These are phyloP conservation scores for Fonsecaea monophora DNA, from an alignment of 2,329 filamentous ascomycete genomes.

Conservation along the genomic window DNA sequence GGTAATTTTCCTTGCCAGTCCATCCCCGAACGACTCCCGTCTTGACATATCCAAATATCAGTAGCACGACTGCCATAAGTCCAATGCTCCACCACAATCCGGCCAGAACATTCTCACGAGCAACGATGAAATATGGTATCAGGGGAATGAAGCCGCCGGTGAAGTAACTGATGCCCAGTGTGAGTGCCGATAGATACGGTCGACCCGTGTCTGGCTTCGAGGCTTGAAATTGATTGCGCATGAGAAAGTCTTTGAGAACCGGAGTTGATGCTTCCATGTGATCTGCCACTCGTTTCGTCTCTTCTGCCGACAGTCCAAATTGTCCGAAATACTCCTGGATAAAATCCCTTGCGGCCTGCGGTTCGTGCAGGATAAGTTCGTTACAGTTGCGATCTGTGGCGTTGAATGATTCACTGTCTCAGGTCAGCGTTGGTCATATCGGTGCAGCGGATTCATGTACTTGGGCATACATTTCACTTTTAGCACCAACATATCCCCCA, in stretches of 20 bases:
- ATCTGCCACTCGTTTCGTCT: conserved; percentile 32
- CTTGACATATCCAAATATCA: conserved; percentile 61
- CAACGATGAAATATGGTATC: conserved; percentile 58
- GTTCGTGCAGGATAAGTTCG: conserved; percentile 50
- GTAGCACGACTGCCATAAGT: conserved; percentile 58
- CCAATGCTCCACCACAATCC: conserved; percentile 59
- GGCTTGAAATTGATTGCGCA: conserved; percentile 35
- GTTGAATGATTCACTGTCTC: conserved; percentile 33
- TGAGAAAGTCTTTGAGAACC: conserved; percentile 35
- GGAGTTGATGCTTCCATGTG: conserved; percentile 35
- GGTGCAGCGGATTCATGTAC: background rate
- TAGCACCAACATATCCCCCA: conserved; percentile 73
- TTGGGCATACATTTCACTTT: conserved; percentile 50
- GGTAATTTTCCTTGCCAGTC: conserved; percentile 54
- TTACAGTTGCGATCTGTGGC: conserved; percentile 31
- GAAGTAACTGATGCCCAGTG: conserved; percentile 46
- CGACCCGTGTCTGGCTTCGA: conserved; percentile 41
- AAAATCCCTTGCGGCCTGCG: conserved; percentile 54
- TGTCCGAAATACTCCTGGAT: conserved; percentile 56
- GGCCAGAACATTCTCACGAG: conserved; percentile 47
- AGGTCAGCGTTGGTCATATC: conserved; percentile 10
- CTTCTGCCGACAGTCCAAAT: conserved; percentile 55
- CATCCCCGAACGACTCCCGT: conserved; percentile 56
- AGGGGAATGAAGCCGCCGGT: conserved; percentile 56
- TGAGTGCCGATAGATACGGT: conserved; percentile 56